These are phyloP conservation scores for Spizellomyces sp. DNA, from an alignment of 192 early-diverging fungal species.

Conservation along the genomic window DNA sequence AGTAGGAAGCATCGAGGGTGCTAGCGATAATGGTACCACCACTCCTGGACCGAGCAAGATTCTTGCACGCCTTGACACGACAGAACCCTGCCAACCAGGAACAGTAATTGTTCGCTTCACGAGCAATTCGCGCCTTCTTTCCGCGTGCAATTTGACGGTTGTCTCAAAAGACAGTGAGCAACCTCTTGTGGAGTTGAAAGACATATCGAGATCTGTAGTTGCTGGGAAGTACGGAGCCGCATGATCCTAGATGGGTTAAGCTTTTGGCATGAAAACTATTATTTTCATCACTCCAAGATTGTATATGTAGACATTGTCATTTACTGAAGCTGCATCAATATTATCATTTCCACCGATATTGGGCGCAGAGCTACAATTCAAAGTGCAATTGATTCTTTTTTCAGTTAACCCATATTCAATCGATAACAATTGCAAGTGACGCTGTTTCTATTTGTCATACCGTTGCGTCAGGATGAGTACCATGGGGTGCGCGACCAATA, in stretches of 20 bases:
- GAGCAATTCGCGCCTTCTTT: conserved; percentile 17
- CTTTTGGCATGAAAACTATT: too few species aligned
- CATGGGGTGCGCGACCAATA: neutral
- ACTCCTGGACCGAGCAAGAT: conserved; percentile 30
- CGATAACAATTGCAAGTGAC: too few species aligned
- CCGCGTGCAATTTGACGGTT: conserved; percentile 31
- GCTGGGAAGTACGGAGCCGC: conserved; percentile 25
- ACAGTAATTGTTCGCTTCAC: conserved; percentile 39
- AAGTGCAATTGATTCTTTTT: too few species aligned
- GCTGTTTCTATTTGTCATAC: too few species aligned
- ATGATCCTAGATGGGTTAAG: neutral
- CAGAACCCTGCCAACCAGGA: conserved; percentile 11
- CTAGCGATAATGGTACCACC: neutral
- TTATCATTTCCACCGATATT: too few species aligned
- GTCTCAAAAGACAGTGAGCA: neutral
- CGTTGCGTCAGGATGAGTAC: too few species aligned
- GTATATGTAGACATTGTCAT: too few species aligned
- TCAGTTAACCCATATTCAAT: too few species aligned
- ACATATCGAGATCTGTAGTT: neutral
- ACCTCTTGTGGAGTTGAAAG: neutral
- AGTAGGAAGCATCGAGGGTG: conserved; percentile 18
- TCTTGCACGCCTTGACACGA: conserved; percentile 41
- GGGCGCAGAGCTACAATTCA: too few species aligned
- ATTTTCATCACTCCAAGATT: too few species aligned
- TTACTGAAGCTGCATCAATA: too few species aligned